Base-by-base conservation (phyloP, 2,329 filamentous ascomycete genomes). In the Cladosporium sp. region DNA sequence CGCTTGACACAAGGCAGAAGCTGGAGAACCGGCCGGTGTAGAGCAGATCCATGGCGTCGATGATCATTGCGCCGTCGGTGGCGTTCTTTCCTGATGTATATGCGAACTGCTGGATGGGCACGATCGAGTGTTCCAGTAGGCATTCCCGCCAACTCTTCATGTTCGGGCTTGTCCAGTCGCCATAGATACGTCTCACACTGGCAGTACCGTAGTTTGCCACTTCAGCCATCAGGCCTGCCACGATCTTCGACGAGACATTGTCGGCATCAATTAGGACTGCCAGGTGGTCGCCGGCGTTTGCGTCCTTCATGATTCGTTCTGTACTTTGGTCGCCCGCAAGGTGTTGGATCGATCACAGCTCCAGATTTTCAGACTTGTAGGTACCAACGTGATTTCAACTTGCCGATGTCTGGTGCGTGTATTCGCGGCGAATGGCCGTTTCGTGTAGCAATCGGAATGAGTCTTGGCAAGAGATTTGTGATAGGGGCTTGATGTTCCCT, bases 41-140 rank as follows among this genome's bases (percentile, higher is more conserved):
- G 7, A 77, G 66, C 16, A 77, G 66, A 59, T 77, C 74, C 75
- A 77, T 78, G 18, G 75, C 74, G 48, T 77, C 72, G 28, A 76
- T 76, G 51, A 77, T 77, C 75, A 77, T 77, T 1, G 72, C 73
- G 23, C 72, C 72, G 32, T 76, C 71, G 1, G 73, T 76, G 21
- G 74, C 70, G 23, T 75, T 75, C 62, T 75, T 75, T n/a, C 70
- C 70, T 0, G 67, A 72, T 1, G 73, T 76, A 59, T 75, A 75
- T 6, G 73, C 72, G 49, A 74, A 74, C 58, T 74, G 72, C 34
- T 74, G 74, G 28, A 75, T 72, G 2, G 73, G 73, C 7, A 68
- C 63, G 46, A 74, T 69, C 0, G 71, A 73, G 59, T 74, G 67
- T 30, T 72, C 66, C 5, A 73, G 67, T 14, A 72, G 66, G 34